These are phyloP conservation scores for Zasmidium citrigriseum DNA, from an alignment of 2,329 filamentous ascomycete species.

Conservation along the genomic window DNA sequence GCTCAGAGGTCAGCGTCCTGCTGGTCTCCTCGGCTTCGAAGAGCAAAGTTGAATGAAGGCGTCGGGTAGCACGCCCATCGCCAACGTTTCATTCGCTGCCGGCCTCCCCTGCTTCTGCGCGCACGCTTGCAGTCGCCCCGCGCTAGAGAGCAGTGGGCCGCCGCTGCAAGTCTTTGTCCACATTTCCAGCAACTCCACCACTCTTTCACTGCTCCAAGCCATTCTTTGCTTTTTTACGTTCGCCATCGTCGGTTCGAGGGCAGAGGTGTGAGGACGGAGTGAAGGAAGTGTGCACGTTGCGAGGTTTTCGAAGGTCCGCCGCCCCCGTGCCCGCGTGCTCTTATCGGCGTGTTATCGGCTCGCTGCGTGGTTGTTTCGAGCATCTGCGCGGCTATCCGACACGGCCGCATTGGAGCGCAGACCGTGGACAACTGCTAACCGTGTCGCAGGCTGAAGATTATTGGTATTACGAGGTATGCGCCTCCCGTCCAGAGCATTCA, in stretches of 20 bases:
- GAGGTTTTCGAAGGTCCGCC: background rate
- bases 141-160: background rate
- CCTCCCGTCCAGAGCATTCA: constrained; percentile 7
- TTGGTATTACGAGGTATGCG: constrained; percentile 24
- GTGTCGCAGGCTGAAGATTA: constrained; percentile 13
- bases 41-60: background rate
- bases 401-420: background rate
- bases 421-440: constrained; percentile 9
- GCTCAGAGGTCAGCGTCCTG: background rate
- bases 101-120: background rate
- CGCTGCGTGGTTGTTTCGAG: background rate
- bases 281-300: background rate
- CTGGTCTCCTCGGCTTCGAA: background rate
- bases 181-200: background rate
- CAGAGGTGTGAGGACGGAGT: constrained; percentile 13
- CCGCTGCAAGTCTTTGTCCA: background rate
- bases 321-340: background rate
- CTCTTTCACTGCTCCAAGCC: background rate
- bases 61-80: background rate
- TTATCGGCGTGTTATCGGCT: constrained; percentile 4
- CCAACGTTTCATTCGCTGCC: background rate
- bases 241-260: constrained; percentile 3
- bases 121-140: background rate
- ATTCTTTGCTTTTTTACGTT: constrained; percentile 11
- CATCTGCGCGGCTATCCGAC: constrained; percentile 5